Percentiles rank a stretch among this genome's conserved stretches.
Evolutionary conservation across 352 stramenopile genomes (phyloP).

Genomic region (Globisporangium rhizosaccharum): DNA sequence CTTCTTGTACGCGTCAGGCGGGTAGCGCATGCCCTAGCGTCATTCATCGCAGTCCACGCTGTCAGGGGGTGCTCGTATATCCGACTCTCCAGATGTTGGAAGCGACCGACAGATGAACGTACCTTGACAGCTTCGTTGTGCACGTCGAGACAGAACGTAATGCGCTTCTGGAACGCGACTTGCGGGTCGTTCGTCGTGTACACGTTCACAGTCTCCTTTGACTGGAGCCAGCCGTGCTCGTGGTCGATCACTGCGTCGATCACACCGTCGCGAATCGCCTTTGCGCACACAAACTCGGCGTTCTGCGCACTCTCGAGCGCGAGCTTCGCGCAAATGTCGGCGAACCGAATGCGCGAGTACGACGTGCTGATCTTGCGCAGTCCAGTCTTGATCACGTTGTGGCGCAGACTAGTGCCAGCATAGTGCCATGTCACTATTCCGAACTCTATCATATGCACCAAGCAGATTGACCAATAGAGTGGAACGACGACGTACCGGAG

Average conservation of each 20-base stretch:
- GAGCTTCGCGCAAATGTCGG: constrained; percentile 93
- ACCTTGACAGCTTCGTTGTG: constrained; percentile 98
- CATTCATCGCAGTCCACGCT: too few relatives aligned
- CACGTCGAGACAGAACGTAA: constrained; percentile 98
- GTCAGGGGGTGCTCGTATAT: too few relatives aligned
- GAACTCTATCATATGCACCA: constrained; percentile 2
- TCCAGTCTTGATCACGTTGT: constrained; percentile 99
- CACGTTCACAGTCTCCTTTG: constrained; percentile 82
- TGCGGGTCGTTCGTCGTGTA: constrained; percentile 93
- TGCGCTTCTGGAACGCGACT: constrained; percentile 94
- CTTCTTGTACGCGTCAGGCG: constrained; percentile 97
- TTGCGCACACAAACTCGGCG: constrained; percentile 97
- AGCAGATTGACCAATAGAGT: neutral
- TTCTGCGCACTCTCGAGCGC: constrained; percentile 89
- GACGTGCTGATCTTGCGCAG: constrained; percentile 95
- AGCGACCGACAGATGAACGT: neutral
- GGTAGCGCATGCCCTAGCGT: constrained; percentile 92
- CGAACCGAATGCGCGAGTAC: constrained; percentile 89
- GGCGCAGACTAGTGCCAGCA: constrained; percentile 68
- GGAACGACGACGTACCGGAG: constrained; percentile 51
- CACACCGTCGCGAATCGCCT: constrained; percentile 97
- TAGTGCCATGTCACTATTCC: neutral
- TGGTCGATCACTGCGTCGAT: constrained; percentile 98
- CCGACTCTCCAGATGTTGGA: neutral
- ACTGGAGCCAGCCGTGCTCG: constrained; percentile 91